Evolutionary conservation across 352 stramenopile species (phyloP).

Genomic region (Blastocystis sp.): DNA sequence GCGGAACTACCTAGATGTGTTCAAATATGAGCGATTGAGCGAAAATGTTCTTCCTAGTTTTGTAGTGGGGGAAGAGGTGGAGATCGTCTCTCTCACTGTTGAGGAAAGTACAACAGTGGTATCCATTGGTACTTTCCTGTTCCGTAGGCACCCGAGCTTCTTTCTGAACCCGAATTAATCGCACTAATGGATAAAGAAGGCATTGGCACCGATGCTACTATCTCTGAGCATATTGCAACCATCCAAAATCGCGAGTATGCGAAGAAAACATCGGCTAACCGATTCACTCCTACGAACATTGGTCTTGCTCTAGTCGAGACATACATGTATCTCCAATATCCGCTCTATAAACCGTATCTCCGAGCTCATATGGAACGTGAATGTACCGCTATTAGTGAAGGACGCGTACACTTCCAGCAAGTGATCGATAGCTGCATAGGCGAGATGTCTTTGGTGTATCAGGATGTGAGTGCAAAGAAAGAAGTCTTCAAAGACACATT

Average conservation of each 20-base stretch:
- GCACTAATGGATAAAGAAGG: constrained; percentile 85
- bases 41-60: constrained; percentile 71
- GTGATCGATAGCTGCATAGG: constrained; percentile 76
- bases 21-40: constrained; percentile 85
- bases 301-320: constrained; percentile 80
- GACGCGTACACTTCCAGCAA: constrained; percentile 72
- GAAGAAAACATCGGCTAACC: constrained; percentile 81
- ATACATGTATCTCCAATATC: constrained; percentile 85
- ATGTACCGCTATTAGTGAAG: constrained; percentile 76
- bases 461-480: constrained; percentile 68
- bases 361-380: constrained; percentile 84
- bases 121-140: constrained; percentile 61
- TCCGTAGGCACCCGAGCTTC: constrained; percentile 73
- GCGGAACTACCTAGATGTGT: constrained; percentile 87
- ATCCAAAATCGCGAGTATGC: constrained; percentile 94
- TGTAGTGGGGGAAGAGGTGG: constrained; percentile 27
- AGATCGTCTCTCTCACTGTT: not conserved
- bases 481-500: constrained; percentile 81
- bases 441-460: constrained; percentile 72
- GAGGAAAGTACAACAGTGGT: constrained; percentile 37
- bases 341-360: constrained; percentile 88
- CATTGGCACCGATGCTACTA: constrained; percentile 87
- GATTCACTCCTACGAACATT: constrained; percentile 83
- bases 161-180: constrained; percentile 85
- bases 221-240: constrained; percentile 94